Conservation (phyloP, 202 grass and related monocot genomes). For the Schoenoplectus triqueter region DNA sequence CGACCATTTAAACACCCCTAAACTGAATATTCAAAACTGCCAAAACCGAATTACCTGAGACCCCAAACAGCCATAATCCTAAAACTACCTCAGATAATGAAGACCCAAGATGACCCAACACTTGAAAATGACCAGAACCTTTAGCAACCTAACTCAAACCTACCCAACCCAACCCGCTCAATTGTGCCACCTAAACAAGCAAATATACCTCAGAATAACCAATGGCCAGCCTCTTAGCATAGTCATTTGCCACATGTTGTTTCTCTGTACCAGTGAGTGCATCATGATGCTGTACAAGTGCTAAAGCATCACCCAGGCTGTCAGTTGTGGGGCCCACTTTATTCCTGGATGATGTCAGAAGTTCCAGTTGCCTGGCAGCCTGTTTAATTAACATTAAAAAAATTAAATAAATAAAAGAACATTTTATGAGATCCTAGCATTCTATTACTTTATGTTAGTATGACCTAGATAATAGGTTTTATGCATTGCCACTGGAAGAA, state of each 20-base stretch:
- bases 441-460: neutral
- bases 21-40: neutral
- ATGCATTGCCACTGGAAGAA: neutral
- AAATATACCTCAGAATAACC: constrained; percentile 54
- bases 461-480: neutral
- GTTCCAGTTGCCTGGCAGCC: constrained; percentile 54
- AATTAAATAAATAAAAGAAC: neutral
- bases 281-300: constrained; percentile 57
- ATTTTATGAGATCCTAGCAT: constrained; percentile 14
- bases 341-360: constrained; percentile 42
- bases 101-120: neutral
- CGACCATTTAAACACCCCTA: neutral
- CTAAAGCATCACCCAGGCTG: constrained; percentile 52
- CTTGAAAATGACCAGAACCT: constrained; percentile 11
- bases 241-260: constrained; percentile 96
- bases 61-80: neutral
- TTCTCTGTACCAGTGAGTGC: constrained; percentile 86
- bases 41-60: constrained; percentile 20
- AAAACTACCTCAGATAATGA: neutral
- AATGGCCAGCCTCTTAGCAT: constrained; percentile 56
- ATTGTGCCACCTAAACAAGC: neutral
- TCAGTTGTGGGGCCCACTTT: constrained; percentile 43
- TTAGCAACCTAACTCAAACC: neutral
- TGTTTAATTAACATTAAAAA: constrained; percentile 27
- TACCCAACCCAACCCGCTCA: neutral